A percentile compares a stretch with the other conserved stretches of the same genome.
Conservation (phyloP, 2,329 filamentous ascomycete genomes). For the Cercospora sesami region DNA sequence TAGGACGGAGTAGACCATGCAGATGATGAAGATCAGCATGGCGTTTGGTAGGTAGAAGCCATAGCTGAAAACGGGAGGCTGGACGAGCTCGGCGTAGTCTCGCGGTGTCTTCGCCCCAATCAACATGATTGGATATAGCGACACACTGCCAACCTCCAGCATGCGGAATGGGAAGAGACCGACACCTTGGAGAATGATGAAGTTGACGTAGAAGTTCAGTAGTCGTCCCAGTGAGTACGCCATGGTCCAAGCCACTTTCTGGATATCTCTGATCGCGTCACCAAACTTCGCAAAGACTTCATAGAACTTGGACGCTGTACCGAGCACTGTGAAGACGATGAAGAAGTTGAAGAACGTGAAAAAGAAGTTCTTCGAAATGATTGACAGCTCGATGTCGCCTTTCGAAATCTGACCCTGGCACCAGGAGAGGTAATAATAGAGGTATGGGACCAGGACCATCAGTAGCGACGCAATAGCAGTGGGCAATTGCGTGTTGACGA, state of each 20-base stretch:
- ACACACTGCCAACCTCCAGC: constrained; percentile 82
- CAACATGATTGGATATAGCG: constrained; percentile 76
- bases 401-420: constrained; percentile 93
- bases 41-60: constrained; percentile 94
- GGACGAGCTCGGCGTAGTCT: constrained; percentile 78
- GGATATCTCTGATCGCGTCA: constrained; percentile 75
- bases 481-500: constrained; percentile 85
- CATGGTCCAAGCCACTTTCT: constrained; percentile 71
- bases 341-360: constrained; percentile 99
- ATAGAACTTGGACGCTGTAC: constrained; percentile 74
- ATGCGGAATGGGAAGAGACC: constrained; percentile 91
- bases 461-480: constrained; percentile 83
- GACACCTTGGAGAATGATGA: constrained; percentile 91
- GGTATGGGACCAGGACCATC: constrained; percentile 84
- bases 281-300: constrained; percentile 58
- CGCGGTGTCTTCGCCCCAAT: constrained; percentile 82
- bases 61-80: constrained; percentile 88
- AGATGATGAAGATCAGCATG: constrained; percentile 90
- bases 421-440: constrained; percentile 91
- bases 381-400: constrained; percentile 88
- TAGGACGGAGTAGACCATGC: constrained; percentile 89
- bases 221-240: constrained; percentile 73
- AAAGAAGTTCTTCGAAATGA: constrained; percentile 97
- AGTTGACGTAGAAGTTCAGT: constrained; percentile 85
- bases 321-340: constrained; percentile 86